Base-by-base conservation (phyloP, 805 yeast genomes). In the Candida saitoana region DNA sequence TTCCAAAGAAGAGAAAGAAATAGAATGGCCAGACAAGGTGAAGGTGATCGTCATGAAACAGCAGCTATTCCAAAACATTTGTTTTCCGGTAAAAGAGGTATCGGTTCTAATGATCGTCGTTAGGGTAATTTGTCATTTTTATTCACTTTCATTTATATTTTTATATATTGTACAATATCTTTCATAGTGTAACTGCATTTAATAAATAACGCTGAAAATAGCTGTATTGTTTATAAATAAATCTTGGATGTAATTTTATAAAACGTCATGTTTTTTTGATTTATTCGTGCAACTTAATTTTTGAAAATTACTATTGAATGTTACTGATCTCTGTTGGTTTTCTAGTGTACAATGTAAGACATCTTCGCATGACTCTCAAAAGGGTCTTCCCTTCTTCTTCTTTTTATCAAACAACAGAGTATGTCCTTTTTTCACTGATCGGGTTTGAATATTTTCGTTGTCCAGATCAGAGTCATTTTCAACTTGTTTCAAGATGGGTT, bases 51-150 rank as follows among this genome's bases (percentile, higher is more conserved):
- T 68, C 96, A 88, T 64, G 73, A 80, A 44, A 78, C 89, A 41
- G 93, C 86, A 40, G 72, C 87, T 48, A 67, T 87, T 71, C 96
- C 97, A 49, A 91, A 90, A 74, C 99, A 93, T 71, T 75, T 93
- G 77, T 86, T 84, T 74, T 71, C 88, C 56, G 99, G 99, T 71
- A 93, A 93, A 78, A 82, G 99, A 71, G 95, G 97, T 74, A 81
- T 80, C 57, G 97, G 97, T 65, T 84, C 84, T 65, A 82, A 88
- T 49, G 96, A 88, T 65, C 79, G 86, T 70, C 91, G 98, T 76
- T 87, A 74, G 56, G 36, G 37, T 22, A 15, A 14, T 22, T 39
- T 31, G 30, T 15, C 43, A 36, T 41, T 25, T 18, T 27, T 34
- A 24, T 40, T 20, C 18, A 31, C 25, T 18, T 31, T 39, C 35